phyloP scores from a whole-genome alignment of 2,329 filamentous ascomycete genomes.

The Phoma herbarum region DNA sequence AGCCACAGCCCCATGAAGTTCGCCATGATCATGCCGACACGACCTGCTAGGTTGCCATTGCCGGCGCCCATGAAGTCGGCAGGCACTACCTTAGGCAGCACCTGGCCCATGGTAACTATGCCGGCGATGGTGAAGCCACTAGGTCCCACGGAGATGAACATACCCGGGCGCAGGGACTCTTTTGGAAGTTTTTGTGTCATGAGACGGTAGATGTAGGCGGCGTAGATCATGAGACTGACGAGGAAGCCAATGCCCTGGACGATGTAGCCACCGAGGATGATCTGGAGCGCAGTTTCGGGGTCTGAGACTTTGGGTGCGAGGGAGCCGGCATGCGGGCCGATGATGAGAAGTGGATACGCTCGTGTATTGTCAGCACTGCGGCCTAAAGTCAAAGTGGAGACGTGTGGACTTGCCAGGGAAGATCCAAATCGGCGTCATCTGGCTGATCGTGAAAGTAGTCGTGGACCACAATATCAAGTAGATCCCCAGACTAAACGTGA shows the following conservation, averaged over 20 bases:
- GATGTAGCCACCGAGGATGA: constrained; percentile 67
- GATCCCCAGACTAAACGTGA: constrained; percentile 72
- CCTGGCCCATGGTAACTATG: constrained; percentile 65
- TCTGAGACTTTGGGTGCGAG: constrained; percentile 58
- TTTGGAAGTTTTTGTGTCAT: constrained; percentile 88
- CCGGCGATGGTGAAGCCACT: constrained; percentile 73
- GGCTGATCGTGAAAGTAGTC: constrained; percentile 74
- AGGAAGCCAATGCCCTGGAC: constrained; percentile 72
- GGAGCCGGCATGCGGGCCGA: constrained; percentile 75
- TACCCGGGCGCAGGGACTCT: constrained; percentile 78
- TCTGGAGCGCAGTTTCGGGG: constrained; percentile 57
- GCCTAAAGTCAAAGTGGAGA: neutral
- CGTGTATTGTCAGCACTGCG: neutral
- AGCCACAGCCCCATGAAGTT: constrained; percentile 79
- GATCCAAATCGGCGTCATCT: constrained; percentile 70
- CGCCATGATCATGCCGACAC: constrained; percentile 63
- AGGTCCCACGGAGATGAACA: constrained; percentile 86
- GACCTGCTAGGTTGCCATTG: constrained; percentile 61
- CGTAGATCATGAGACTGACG: constrained; percentile 79
- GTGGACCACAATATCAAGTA: constrained; percentile 78
- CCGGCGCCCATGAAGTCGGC: constrained; percentile 64
- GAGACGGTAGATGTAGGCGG: constrained; percentile 83
- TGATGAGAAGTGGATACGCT: constrained; percentile 80
- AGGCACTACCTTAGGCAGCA: constrained; percentile 59
- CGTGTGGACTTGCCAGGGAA: neutral